Percentiles rank a stretch among this genome's conserved stretches.
Evolutionary conservation across 2,329 filamentous ascomycete genomes (phyloP).

Genomic region (Cryphonectria japonica): DNA sequence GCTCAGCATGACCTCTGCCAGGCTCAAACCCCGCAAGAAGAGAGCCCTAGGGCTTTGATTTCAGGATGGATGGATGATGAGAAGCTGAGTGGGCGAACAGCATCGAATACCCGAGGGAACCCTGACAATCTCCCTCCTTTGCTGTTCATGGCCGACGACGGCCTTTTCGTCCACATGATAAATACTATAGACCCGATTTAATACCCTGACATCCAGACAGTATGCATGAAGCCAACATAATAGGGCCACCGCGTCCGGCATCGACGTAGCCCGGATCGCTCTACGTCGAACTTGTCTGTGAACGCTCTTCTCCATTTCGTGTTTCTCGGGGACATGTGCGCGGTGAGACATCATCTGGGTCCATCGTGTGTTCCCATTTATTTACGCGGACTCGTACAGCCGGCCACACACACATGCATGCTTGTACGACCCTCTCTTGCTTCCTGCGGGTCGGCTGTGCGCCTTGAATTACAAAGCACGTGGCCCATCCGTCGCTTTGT

Average conservation of each 20-base stretch:
- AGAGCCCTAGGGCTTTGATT: not conserved
- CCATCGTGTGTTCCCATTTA: constrained; percentile 8
- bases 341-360: constrained; percentile 9
- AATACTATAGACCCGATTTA: not conserved
- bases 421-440: not conserved
- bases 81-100: not conserved
- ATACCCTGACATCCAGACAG: not conserved
- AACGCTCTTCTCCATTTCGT: not conserved
- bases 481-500: not conserved
- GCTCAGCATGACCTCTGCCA: not conserved
- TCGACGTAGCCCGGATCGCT: not conserved
- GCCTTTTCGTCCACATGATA: not conserved
- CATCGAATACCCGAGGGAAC: constrained; percentile 4
- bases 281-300: not conserved
- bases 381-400: constrained; percentile 3
- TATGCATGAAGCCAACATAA: not conserved
- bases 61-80: not conserved
- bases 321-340: constrained; percentile 11
- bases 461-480: not conserved
- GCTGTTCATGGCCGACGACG: not conserved
- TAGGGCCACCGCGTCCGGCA: not conserved
- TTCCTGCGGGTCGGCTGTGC: not conserved
- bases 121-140: not conserved
- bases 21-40: not conserved
- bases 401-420: not conserved